Conservation (phyloP, 2,329 filamentous ascomycete genomes). For the Talaromyces sp. region DNA sequence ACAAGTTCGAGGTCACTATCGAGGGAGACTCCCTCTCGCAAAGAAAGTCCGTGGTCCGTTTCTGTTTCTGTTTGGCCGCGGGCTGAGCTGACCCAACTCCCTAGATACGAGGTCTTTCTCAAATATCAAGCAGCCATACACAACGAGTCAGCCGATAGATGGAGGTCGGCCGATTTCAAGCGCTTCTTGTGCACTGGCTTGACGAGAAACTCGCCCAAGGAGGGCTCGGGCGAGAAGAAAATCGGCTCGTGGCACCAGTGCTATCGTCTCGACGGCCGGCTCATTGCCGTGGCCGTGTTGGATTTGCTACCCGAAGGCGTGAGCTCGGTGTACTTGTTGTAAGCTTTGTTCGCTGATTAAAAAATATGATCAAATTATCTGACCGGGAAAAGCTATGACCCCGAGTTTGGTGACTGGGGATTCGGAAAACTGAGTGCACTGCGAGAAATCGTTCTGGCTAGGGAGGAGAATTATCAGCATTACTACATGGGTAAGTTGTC, state of each 20-base stretch:
- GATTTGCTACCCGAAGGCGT: slow-evolving; percentile 44
- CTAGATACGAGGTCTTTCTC: slow-evolving; percentile 42
- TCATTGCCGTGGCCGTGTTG: slow-evolving; percentile 46
- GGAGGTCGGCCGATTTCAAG: slow-evolving; percentile 42
- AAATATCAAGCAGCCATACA: slow-evolving; percentile 46
- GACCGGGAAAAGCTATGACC: slow-evolving; percentile 49
- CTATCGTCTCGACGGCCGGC: slow-evolving; percentile 46
- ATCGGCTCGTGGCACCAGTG: slow-evolving; percentile 49
- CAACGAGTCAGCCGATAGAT: slow-evolving; percentile 40
- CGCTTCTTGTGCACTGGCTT: slow-evolving; percentile 46
- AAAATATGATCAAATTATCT: neutral
- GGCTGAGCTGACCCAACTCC: neutral
- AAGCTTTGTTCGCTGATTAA: slow-evolving; percentile 13
- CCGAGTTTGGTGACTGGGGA: slow-evolving; percentile 56
- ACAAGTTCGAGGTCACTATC: slow-evolving; percentile 46
- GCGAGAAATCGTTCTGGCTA: slow-evolving; percentile 53
- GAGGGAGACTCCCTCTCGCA: slow-evolving; percentile 44
- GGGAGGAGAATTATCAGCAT: slow-evolving; percentile 53
- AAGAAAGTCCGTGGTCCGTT: slow-evolving; percentile 35
- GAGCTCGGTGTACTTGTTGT: slow-evolving; percentile 50
- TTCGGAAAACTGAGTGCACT: slow-evolving; percentile 61
- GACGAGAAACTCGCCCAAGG: slow-evolving; percentile 32
- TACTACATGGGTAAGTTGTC: slow-evolving; percentile 58
- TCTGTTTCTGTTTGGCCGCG: neutral
- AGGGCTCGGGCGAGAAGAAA: slow-evolving; percentile 36